Conservation (phyloP, 1,284 basidiomycete genomes). For the Melampsora abietis-canadensis region DNA sequence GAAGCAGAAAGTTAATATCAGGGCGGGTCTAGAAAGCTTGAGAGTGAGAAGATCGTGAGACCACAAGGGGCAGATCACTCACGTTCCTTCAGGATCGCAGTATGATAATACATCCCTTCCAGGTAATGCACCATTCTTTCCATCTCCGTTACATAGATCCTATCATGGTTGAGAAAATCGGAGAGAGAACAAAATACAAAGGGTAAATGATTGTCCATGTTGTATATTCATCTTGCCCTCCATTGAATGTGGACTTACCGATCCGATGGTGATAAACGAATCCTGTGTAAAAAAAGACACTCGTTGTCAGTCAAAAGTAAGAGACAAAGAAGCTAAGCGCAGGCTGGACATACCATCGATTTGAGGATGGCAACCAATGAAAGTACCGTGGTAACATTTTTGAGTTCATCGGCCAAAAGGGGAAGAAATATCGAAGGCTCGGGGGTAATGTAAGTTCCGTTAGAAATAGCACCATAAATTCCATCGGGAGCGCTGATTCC, state of each 20-base stretch:
- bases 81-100: constrained; percentile 36
- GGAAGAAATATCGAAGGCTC: constrained; percentile 18
- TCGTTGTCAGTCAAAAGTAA: background rate
- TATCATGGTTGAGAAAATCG: background rate
- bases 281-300: constrained; percentile 2
- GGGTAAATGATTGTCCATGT: no score
- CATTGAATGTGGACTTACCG: constrained; percentile 3
- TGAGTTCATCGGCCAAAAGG: constrained; percentile 9
- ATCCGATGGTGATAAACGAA: constrained; percentile 26
- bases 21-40: background rate
- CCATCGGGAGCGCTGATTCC: constrained; percentile 22
- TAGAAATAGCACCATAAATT: constrained; percentile 14
- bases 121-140: constrained; percentile 24
- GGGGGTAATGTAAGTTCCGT: constrained; percentile 32
- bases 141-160: constrained; percentile 32
- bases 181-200: no score
- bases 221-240: no score
- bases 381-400: constrained; percentile 37
- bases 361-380: constrained; percentile 13
- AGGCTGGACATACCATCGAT: constrained; percentile 12
- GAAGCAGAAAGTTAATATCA: background rate
- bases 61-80: constrained; percentile 8
- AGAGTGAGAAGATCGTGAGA: background rate
- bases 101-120: constrained; percentile 29
- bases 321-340: background rate